Base-by-base conservation (phyloP, 1,139 yeast species). In the Candida glucosophila region DNA sequence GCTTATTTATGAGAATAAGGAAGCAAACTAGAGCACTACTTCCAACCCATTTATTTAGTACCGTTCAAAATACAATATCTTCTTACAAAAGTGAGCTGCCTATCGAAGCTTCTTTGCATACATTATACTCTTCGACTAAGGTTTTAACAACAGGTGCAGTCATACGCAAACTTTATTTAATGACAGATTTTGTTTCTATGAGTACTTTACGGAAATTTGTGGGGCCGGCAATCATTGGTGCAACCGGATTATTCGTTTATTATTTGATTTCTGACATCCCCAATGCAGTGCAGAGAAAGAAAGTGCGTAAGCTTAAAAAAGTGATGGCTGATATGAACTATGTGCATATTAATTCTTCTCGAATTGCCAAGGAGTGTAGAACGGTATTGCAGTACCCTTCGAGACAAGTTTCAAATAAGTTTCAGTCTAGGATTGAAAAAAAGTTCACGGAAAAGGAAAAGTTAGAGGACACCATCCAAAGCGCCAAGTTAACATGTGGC, bases 201-300 rank as follows among this genome's bases (percentile, higher is more conserved):
- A 23, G 49, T 4, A 42, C 52, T 3, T 25, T 49, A 37, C 66
- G 43, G 46, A 57, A 41, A 37, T 39, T 63, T 12, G 59, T 65
- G 2, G 42, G 55, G 2, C 83, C 78, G 0, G 39, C 74, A 0
- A 39, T 68, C 1, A 37, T 77, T 4, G 62, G 77, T 10, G 69
- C 71, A 1, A 55, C 76, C 4, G 68, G 77, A 1, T 61, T 76
- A 15, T 71, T 86, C 0, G 55, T 74, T 1, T 76, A 77, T 22
- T 85, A 82, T 42, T 49, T 86, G 33, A 56, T 85, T 8, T 62
- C 65, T 29, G 98, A 90, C 48, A 74, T 92, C 11, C 96, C 96
- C 2, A 72, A 80, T 40, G 95, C 97, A 0, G 72, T 83, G 41
- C 93, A 95, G 14, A 65, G 86, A 40, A 86, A 86, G 31, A 67